Conservation (phyloP, 2,329 filamentous ascomycete species). For the Sarocladiaceae sp. region DNA sequence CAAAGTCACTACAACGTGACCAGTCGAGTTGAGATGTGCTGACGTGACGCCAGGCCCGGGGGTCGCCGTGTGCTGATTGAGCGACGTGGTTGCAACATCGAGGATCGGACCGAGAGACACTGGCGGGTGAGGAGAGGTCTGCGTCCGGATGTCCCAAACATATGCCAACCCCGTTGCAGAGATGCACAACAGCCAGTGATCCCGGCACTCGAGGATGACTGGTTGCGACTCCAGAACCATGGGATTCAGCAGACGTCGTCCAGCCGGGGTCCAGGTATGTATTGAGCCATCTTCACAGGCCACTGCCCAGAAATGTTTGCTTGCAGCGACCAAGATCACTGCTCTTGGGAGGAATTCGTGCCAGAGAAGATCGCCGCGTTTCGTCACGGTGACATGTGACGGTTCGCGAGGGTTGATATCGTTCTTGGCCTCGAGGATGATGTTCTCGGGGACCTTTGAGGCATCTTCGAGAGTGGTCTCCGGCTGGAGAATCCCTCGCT, state of each 20-base stretch:
- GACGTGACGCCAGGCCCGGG: slow-evolving; percentile 82
- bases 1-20: slow-evolving; percentile 81
- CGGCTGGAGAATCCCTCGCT: slow-evolving; percentile 55
- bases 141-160: slow-evolving; percentile 86
- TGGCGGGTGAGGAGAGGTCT: slow-evolving; percentile 82
- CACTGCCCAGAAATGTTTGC: slow-evolving; percentile 84
- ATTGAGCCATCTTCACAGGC: slow-evolving; percentile 90
- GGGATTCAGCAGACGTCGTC: slow-evolving; percentile 78
- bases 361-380: slow-evolving; percentile 79
- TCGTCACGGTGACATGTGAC: slow-evolving; percentile 75
- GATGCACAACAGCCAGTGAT: slow-evolving; percentile 85
- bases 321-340: slow-evolving; percentile 87
- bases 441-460: slow-evolving; percentile 59
- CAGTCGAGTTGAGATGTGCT: slow-evolving; percentile 83
- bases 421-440: slow-evolving; percentile 86
- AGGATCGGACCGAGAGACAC: slow-evolving; percentile 85
- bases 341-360: slow-evolving; percentile 87
- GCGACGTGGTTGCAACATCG: slow-evolving; percentile 76
- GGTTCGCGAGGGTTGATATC: slow-evolving; percentile 74
- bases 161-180: slow-evolving; percentile 85
- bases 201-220: slow-evolving; percentile 86
- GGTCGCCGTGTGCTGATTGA: slow-evolving; percentile 71
- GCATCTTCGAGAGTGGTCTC: slow-evolving; percentile 57
- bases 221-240: slow-evolving; percentile 88
- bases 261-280: slow-evolving; percentile 89